A percentile compares a stretch with the other conserved stretches of the same genome.
Evolutionary conservation across 345 rosid genomes (phyloP).

Genomic region (Salix viminalis): DNA sequence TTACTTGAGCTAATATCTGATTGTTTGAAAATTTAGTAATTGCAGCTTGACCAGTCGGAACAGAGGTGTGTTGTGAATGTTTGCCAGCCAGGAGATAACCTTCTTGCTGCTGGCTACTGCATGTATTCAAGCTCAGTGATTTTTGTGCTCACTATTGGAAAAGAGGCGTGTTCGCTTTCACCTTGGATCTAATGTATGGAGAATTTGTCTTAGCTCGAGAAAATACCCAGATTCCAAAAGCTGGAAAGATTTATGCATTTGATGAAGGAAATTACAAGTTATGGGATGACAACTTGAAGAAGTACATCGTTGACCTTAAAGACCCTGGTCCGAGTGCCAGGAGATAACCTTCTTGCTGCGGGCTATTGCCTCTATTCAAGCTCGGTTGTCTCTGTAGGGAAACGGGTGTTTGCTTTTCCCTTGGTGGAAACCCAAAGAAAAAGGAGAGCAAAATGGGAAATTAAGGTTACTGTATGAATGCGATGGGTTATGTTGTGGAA

Average conservation of each 20-base stretch:
- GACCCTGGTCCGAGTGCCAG: constrained; percentile 74
- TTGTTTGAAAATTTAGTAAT: constrained; percentile 10
- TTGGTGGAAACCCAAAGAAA: constrained; percentile 36
- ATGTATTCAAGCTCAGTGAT: constrained; percentile 94
- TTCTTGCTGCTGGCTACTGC: constrained; percentile 77
- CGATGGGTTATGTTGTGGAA: constrained; percentile 37
- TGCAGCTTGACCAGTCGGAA: constrained; percentile 57
- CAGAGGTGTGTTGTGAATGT: constrained; percentile 75
- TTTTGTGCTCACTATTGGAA: constrained; percentile 76
- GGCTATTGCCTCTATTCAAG: constrained; percentile 39
- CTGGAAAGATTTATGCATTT: constrained; percentile 79
- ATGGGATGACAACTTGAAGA: constrained; percentile 76
- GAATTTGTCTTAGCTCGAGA: constrained; percentile 90
- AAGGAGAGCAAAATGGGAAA: constrained; percentile 32
- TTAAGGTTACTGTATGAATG: constrained; percentile 37
- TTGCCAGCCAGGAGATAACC: constrained; percentile 92
- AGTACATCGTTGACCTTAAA: constrained; percentile 83
- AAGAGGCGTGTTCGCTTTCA: constrained; percentile 77
- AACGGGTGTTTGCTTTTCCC: constrained; percentile 33
- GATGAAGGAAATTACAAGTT: constrained; percentile 92
- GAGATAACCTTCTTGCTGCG: constrained; percentile 33
- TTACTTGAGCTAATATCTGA: neutral
- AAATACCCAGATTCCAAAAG: constrained; percentile 70
- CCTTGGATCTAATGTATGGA: constrained; percentile 92
- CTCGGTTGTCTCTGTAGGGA: constrained; percentile 33